A percentile compares a stretch with the other conserved stretches of the same genome.
Conservation (phyloP, 2,329 filamentous ascomycete species). For the Ploettnerulaceae sp. region DNA sequence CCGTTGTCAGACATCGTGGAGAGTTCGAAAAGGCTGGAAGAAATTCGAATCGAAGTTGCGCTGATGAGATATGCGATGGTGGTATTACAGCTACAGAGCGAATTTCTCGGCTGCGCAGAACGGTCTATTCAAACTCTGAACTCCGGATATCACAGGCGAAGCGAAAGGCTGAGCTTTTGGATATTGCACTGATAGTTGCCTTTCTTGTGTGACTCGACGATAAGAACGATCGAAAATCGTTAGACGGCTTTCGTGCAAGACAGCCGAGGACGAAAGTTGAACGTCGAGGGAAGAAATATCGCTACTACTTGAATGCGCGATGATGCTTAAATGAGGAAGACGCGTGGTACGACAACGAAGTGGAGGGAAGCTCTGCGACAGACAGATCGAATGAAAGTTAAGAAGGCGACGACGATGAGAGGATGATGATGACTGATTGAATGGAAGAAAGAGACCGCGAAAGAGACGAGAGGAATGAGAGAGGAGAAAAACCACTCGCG, state of each 20-base stretch:
- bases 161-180: conserved; percentile 20
- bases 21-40: conserved; percentile 16
- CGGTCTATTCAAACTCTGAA: conserved; percentile 18
- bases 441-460: conserved; percentile 27
- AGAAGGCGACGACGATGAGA: conserved; percentile 28
- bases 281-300: conserved; percentile 27
- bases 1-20: conserved; percentile 73
- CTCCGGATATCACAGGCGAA: conserved; percentile 23
- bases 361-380: conserved; percentile 24
- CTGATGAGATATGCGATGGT: conserved; percentile 22
- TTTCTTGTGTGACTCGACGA: conserved; percentile 30
- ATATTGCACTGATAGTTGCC: conserved; percentile 23
- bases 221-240: conserved; percentile 30
- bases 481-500: conserved; percentile 33
- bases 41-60: conserved; percentile 18
- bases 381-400: conserved; percentile 27
- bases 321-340: conserved; percentile 24
- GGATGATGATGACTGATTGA: conserved; percentile 19
- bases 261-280: conserved; percentile 25
- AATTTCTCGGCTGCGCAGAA: conserved; percentile 20
- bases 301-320: conserved; percentile 25
- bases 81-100: conserved; percentile 22
- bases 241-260: conserved; percentile 27
- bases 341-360: conserved; percentile 18
- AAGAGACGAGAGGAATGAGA: conserved; percentile 32